Evolutionary conservation across 192 early-diverging fungal genomes (phyloP), one percentile per base, ranked within the genome.

Genomic region (Entophlyctis helioformis): DNA sequence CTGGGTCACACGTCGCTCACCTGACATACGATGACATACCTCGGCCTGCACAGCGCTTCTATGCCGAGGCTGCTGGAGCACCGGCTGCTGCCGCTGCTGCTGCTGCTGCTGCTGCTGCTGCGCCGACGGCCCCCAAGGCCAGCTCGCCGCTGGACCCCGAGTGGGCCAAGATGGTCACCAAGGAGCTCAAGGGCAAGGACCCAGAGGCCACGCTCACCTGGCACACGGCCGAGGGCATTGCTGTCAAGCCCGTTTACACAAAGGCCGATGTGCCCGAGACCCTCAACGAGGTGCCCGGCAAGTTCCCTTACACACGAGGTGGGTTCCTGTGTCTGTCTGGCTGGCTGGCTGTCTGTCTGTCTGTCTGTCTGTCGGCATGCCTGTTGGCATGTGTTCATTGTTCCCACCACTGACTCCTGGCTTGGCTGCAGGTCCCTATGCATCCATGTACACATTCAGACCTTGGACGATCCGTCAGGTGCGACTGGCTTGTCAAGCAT

Each of bases 391-490:
- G n/a, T n/a, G n/a, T n/a, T n/a, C n/a, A n/a, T n/a, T n/a, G n/a
- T n/a, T n/a, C n/a, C n/a, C n/a, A n/a, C n/a, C n/a, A n/a, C n/a
- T n/a, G n/a, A n/a, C n/a, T n/a, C 28, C 0, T n/a, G 28, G 2
- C 0, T 31, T 31, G 20, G 39, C 23, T 10, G 22, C 23, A 37
- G 49, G 50, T 3, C 46, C 60, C 6, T 62, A 54, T 41, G 84
- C 85, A 0, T 85, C 82, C 40, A 87, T 91, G 83, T 88, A 84
- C 67, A 85, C 85, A 1, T 64, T 74, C 31, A 62, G 81, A 11
- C 84, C 86, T 26, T 91, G 87, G 87, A 91, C 87, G 6, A 78
- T 91, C 60, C 78, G 87, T 10, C 82, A 84, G 66, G 80, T 82
- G 57, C 2, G 38, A 18, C 11, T n/a, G n/a, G n/a, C n/a, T n/a